Percentiles rank a stretch among this genome's conserved stretches.
Evolutionary conservation across 2,329 filamentous ascomycete species (phyloP).

Genomic region (Aureobasidium sp.): DNA sequence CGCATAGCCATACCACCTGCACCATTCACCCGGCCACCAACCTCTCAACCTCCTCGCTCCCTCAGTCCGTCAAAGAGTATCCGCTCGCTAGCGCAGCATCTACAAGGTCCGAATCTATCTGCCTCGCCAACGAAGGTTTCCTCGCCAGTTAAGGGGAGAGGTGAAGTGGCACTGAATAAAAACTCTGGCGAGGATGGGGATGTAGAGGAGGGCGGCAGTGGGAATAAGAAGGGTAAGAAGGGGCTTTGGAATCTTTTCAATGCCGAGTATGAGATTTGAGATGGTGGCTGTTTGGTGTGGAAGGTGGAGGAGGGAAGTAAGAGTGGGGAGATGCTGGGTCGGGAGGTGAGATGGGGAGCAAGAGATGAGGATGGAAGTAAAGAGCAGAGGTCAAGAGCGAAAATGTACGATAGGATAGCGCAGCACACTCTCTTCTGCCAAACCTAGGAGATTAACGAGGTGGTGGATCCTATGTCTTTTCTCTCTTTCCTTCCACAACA

Average conservation of each 20-base stretch:
- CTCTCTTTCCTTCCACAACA: too few relatives aligned
- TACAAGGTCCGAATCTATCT: background rate
- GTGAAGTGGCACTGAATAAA: background rate
- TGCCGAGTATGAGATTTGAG: slow-evolving; percentile 15
- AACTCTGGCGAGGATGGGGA: background rate
- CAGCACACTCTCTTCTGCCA: too few relatives aligned
- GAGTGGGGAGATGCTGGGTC: too few relatives aligned
- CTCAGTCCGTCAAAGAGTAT: slow-evolving; percentile 12
- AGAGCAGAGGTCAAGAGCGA: too few relatives aligned
- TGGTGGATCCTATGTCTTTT: too few relatives aligned
- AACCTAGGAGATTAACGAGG: too few relatives aligned
- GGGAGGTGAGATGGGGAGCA: background rate
- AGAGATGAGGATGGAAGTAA: too few relatives aligned
- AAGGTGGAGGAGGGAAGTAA: too few relatives aligned
- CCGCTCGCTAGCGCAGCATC: slow-evolving; percentile 9
- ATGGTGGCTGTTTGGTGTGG: too few relatives aligned
- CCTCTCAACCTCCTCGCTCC: background rate
- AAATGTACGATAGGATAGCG: too few relatives aligned
- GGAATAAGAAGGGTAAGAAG: background rate
- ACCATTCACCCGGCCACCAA: background rate
- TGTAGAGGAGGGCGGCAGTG: background rate
- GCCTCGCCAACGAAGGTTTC: background rate
- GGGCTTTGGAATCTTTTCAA: slow-evolving; percentile 13
- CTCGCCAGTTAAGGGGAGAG: background rate
- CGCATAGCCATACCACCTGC: background rate